phyloP scores from a whole-genome alignment of 176 grass and related monocot genomes.

The Themeda triandra region DNA sequence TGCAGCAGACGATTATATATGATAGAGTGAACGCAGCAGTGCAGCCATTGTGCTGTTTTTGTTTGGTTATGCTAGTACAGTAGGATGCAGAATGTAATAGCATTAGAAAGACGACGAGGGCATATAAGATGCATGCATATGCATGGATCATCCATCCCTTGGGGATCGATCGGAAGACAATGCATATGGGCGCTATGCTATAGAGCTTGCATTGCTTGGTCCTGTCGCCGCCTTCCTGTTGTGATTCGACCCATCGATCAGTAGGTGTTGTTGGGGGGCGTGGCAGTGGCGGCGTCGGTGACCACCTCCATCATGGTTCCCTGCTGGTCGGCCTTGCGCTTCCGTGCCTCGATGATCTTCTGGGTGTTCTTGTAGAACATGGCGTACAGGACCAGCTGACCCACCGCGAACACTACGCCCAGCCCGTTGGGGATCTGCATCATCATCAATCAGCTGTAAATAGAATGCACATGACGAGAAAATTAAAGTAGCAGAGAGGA shows the following conservation, averaged over 20 bases:
- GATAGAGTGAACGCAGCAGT: neutral
- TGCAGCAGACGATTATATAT: neutral
- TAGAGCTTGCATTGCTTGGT: neutral
- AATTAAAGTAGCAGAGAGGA: neutral
- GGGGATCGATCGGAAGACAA: neutral
- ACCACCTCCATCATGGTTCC: slow-evolving; percentile 63
- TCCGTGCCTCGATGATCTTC: slow-evolving; percentile 62
- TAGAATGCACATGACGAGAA: neutral
- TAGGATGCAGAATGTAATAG: too few relatives aligned
- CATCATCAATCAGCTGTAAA: too few relatives aligned
- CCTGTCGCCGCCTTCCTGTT: neutral
- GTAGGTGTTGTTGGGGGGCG: slow-evolving; percentile 23
- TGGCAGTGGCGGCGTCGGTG: slow-evolving; percentile 38
- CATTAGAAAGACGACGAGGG: too few relatives aligned
- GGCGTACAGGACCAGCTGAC: slow-evolving; percentile 71
- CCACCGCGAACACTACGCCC: slow-evolving; percentile 60
- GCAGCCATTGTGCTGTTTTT: neutral
- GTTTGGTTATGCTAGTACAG: neutral
- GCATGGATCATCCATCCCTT: neutral
- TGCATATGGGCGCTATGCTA: too few relatives aligned
- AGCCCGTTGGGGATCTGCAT: slow-evolving; percentile 84
- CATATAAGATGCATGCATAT: neutral
- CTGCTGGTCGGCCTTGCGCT: slow-evolving; percentile 53
- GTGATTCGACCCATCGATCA: neutral
- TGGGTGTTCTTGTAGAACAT: slow-evolving; percentile 88